These are phyloP conservation scores for Paspalum notatum DNA, from an alignment of 176 grass and related monocot genomes.

Conservation along the genomic window DNA sequence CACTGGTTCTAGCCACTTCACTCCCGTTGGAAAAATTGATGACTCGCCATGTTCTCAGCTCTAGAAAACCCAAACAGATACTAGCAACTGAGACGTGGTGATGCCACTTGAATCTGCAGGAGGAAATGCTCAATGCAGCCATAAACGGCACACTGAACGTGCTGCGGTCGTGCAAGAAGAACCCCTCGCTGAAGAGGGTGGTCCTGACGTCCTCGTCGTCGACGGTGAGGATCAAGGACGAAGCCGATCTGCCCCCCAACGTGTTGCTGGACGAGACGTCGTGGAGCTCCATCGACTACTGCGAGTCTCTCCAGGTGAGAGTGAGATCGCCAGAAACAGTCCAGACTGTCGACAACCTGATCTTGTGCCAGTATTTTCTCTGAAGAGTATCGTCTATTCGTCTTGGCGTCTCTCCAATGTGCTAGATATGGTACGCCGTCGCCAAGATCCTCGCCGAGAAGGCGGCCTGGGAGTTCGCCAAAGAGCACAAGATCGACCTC, in stretches of 20 bases:
- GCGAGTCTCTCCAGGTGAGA: slow-evolving; percentile 67
- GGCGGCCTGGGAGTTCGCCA: slow-evolving; percentile 85
- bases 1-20: slow-evolving; percentile 10
- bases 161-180: slow-evolving; percentile 79
- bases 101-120: slow-evolving; percentile 8
- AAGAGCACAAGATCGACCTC: slow-evolving; percentile 80
- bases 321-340: not conserved
- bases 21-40: not conserved
- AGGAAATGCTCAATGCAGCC: slow-evolving; percentile 53
- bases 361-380: not conserved
- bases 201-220: slow-evolving; percentile 88
- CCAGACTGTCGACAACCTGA: not conserved
- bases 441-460: slow-evolving; percentile 86
- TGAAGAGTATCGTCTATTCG: not conserved
- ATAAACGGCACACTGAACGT: slow-evolving; percentile 83
- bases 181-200: slow-evolving; percentile 61
- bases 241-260: slow-evolving; percentile 53
- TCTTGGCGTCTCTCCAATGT: not conserved
- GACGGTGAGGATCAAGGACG: slow-evolving; percentile 65
- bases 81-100: not conserved
- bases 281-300: slow-evolving; percentile 76
- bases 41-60: not conserved
- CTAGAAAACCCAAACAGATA: not conserved
- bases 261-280: slow-evolving; percentile 67
- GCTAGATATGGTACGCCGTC: slow-evolving; percentile 74